Evolutionary conservation across 768 basidiomycete genomes (phyloP), one percentile per base, ranked within the genome.

Genomic region (Kwoniella europaea): DNA sequence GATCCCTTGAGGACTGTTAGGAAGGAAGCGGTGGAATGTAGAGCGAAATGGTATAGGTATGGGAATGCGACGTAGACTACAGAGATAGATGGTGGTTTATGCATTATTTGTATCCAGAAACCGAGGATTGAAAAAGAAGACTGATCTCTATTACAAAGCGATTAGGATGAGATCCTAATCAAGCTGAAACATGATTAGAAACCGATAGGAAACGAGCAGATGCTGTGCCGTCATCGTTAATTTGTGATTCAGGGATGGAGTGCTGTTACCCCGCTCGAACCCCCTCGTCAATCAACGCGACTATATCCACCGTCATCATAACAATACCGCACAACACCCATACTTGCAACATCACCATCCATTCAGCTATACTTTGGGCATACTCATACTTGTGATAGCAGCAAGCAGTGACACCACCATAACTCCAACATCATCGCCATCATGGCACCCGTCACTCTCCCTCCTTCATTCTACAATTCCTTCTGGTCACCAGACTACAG

Each of bases 401-500:
- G 3, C 46, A 4, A 46, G 5, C 18, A 46, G 46, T 46, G 46
- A 6, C 15, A 46, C 46, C 2, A 13, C 10, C 54, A 55, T 22
- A 55, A 20, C 1, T 55, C 50, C 50, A 52, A 4, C 50, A 6
- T 55, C 29, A 27, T 22, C 10, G 59, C 59, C 59, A 61, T 22
- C 42, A 94, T 95, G 94, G 91, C 93, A 72, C 91, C 92, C 74
- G 85, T 96, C 72, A 92, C 93, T 55, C 88, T 95, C 79, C 94
- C 94, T n/a, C 86, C 93, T 69, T 88, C 88, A 16, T 97, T 97
- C 82, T 89, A 87, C 67, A 95, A 96, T 83, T 94, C 93, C 41
- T 97, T 97, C 86, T 97, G 94, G 94, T 88, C 93, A 20, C 91
- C 92, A 82, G 93, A 94, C 85, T 94, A 93, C 81, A 87, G 92